These are phyloP conservation scores for Scytalidium lignicola DNA, from an alignment of 2,329 filamentous ascomycete genomes.

Conservation along the genomic window DNA sequence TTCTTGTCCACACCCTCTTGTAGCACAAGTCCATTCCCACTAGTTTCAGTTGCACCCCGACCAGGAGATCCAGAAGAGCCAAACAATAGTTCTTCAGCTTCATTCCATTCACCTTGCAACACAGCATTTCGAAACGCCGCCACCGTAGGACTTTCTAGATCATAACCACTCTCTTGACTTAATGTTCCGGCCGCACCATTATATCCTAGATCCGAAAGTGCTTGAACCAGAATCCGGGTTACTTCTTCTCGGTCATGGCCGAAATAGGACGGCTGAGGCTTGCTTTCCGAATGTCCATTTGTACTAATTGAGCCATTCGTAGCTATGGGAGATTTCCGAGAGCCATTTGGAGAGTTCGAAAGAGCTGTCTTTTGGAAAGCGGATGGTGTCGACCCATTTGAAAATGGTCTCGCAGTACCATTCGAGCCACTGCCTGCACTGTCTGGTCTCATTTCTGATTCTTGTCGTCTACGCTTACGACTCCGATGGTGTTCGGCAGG, in stretches of 20 bases:
- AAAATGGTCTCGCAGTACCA: constrained; percentile 45
- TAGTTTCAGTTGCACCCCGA: constrained; percentile 38
- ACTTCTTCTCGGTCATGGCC: constrained; percentile 92
- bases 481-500: constrained; percentile 28
- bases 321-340: constrained; percentile 38
- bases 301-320: constrained; percentile 49
- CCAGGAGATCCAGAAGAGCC: constrained; percentile 37
- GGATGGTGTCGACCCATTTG: constrained; percentile 49
- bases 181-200: constrained; percentile 68
- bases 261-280: constrained; percentile 50
- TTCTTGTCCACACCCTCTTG: constrained; percentile 69
- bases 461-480: constrained; percentile 54
- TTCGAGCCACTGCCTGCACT: constrained; percentile 49
- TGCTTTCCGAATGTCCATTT: constrained; percentile 21
- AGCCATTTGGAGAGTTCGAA: constrained; percentile 40
- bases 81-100: constrained; percentile 78
- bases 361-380: constrained; percentile 37
- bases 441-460: constrained; percentile 59
- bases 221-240: constrained; percentile 86
- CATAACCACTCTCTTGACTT: constrained; percentile 76
- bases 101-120: constrained; percentile 71
- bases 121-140: constrained; percentile 81
- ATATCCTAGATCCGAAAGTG: constrained; percentile 84
- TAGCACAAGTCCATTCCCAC: constrained; percentile 62
- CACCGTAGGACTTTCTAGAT: constrained; percentile 80